Percentiles rank a stretch among this genome's conserved stretches.
Conservation (phyloP, 352 stramenopile genomes). For the Globisporangium viniferum region DNA sequence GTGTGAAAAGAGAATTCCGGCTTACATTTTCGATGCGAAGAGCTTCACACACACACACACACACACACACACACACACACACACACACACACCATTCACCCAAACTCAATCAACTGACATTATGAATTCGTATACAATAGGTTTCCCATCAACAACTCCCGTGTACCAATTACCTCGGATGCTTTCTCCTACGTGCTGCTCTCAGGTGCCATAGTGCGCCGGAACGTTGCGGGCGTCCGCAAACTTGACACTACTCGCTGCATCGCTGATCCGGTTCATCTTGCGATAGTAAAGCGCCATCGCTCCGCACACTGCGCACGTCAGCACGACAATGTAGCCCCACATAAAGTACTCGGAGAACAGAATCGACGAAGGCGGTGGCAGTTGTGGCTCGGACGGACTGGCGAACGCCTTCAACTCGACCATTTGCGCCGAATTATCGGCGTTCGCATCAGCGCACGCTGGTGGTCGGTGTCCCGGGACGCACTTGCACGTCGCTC, state of each 20-base stretch:
- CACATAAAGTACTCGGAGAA: neutral
- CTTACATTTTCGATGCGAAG: too few relatives aligned
- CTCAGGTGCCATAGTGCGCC: neutral
- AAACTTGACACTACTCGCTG: neutral
- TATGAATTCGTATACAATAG: too few relatives aligned
- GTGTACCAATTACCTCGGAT: too few relatives aligned
- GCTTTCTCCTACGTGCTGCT: too few relatives aligned
- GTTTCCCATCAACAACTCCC: too few relatives aligned
- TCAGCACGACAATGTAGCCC: neutral
- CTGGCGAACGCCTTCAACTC: neutral
- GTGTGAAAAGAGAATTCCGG: too few relatives aligned
- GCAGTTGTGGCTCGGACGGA: neutral
- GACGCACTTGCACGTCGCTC: slow-evolving; percentile 4
- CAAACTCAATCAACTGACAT: too few relatives aligned
- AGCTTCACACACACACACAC: too few relatives aligned
- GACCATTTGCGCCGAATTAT: neutral
- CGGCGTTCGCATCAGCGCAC: neutral
- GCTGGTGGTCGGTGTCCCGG: slow-evolving; percentile 1
- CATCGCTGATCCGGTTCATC: neutral
- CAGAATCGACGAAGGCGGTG: neutral
- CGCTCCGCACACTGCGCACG: slow-evolving; percentile 3
- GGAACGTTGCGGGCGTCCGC: neutral
- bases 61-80: too few relatives aligned
- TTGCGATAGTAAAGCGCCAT: neutral
- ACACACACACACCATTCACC: too few relatives aligned